Evolutionary conservation across 2,329 filamentous ascomycete species (phyloP).

Genomic region (Ceratocystis cacaofunesta): DNA sequence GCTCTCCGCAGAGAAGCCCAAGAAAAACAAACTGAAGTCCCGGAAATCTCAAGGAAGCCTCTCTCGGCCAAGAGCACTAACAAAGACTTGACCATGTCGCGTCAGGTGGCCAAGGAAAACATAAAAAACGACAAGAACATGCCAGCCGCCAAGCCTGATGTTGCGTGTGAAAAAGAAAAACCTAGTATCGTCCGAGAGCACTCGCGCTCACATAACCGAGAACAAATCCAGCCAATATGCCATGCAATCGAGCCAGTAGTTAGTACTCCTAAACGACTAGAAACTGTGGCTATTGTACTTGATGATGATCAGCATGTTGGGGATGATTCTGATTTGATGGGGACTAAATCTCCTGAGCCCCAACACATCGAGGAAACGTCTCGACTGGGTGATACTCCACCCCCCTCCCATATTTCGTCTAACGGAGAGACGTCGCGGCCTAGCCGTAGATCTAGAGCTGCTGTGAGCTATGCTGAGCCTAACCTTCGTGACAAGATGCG

Average conservation of each 20-base stretch:
- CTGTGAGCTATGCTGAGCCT: slow-evolving; percentile 70
- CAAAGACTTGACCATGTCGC: slow-evolving; percentile 31
- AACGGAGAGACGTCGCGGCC: slow-evolving; percentile 45
- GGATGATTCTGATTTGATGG: background rate
- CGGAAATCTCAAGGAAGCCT: slow-evolving; percentile 30
- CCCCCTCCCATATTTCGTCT: slow-evolving; percentile 41
- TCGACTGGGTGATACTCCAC: slow-evolving; percentile 39
- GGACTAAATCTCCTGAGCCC: slow-evolving; percentile 31
- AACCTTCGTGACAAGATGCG: slow-evolving; percentile 74
- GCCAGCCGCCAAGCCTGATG: background rate
- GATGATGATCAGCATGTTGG: slow-evolving; percentile 19
- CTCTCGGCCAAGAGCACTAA: slow-evolving; percentile 45
- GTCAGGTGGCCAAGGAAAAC: slow-evolving; percentile 6
- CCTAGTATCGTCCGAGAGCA: background rate
- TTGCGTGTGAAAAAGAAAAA: background rate
- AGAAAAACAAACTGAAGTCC: slow-evolving; percentile 20
- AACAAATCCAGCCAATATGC: background rate
- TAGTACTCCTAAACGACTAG: slow-evolving; percentile 6
- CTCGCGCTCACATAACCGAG: background rate
- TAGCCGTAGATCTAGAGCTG: slow-evolving; percentile 49
- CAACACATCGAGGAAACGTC: slow-evolving; percentile 24
- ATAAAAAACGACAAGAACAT: slow-evolving; percentile 4
- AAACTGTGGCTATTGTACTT: slow-evolving; percentile 15
- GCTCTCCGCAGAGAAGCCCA: slow-evolving; percentile 29
- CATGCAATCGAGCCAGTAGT: slow-evolving; percentile 8